Conservation (phyloP, 108 stramenopile genomes). For the Nitzschia sp. region DNA sequence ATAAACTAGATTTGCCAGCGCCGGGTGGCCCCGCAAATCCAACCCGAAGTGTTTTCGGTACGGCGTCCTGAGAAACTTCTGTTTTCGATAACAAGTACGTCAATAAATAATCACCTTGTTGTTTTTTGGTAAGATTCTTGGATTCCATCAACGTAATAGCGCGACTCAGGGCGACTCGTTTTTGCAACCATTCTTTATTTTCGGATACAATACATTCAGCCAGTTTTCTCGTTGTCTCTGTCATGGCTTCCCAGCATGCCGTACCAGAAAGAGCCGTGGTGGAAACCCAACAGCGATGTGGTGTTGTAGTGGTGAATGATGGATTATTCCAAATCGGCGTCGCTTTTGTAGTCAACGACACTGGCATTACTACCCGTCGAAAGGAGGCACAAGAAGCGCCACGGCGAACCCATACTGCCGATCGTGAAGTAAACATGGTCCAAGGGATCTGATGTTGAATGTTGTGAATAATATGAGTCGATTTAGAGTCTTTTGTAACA, state of each 20-base stretch:
- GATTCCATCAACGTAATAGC: slow-evolving; percentile 84
- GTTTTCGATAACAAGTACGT: slow-evolving; percentile 36
- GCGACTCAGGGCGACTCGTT: slow-evolving; percentile 64
- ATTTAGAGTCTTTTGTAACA: no score
- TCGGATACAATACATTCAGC: slow-evolving; percentile 4
- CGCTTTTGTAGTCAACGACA: no score
- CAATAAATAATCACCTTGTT: slow-evolving; percentile 67
- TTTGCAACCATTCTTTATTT: background rate
- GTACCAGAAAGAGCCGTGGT: background rate
- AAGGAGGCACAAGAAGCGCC: no score
- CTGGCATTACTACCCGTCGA: no score
- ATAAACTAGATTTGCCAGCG: slow-evolving; percentile 54
- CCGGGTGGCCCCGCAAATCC: slow-evolving; percentile 82
- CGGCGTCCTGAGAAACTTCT: background rate
- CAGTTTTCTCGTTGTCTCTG: slow-evolving; percentile 11
- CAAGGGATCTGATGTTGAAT: no score
- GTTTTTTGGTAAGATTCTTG: slow-evolving; percentile 42
- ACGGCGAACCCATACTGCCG: no score
- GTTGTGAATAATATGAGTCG: no score
- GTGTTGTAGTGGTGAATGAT: no score
- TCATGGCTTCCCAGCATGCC: slow-evolving; percentile 29
- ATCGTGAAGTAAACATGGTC: no score
- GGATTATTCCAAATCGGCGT: no score
- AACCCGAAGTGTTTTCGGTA: slow-evolving; percentile 58
- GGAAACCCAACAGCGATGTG: background rate